Evolutionary conservation across 495 filamentous ascomycete genomes (phyloP), one percentile per base, ranked within the genome.

Genomic region (Penicillium steckii): DNA sequence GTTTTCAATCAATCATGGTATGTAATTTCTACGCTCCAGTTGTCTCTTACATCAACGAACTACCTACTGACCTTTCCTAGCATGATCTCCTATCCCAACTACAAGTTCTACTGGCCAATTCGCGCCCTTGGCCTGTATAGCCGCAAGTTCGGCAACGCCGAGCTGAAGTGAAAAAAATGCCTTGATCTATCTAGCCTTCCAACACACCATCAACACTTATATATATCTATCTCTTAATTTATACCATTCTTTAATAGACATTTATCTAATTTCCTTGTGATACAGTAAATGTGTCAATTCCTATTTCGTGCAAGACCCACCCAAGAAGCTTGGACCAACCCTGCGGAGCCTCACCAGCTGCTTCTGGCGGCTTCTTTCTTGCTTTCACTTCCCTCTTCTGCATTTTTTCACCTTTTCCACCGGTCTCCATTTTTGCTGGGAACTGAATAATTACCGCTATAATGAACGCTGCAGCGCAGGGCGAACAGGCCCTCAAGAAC

Each of bases 11-110:
- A 97, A 75, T 95, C 85, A 62, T 97, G 94, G 84, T 86, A 61
- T 70, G 82, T 82, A 9, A 8, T 21, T 4, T 10, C 25, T 44
- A 27, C 22, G 27, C 2, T 37, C 44, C 74, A 68, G 70, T 86
- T 81, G 90, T 88, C 30, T n/a, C 48, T 3, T 10, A 32, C 10
- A n/a, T n/a, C n/a, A 33, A 43, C 84, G 83, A 24, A 90, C 92
- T 33, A 91, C 76, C 95, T 89, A 66, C 49, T 13, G 26, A 8
- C 46, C 52, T 24, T 59, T 21, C n/a, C 17, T 23, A 89, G 86
- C 71, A 97, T 97, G 93, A 98, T 98, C 49, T 94, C 93, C 3
- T 98, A 98, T 64, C 94, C 94, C 50, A 98, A 98, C 73, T 98
- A 98, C 78, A 98, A 98, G 76, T 92, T 95, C 69, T 88, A 86